These are phyloP conservation scores for Aspergillus tubingensis DNA, from an alignment of 2,329 filamentous ascomycete genomes.

Conservation along the genomic window DNA sequence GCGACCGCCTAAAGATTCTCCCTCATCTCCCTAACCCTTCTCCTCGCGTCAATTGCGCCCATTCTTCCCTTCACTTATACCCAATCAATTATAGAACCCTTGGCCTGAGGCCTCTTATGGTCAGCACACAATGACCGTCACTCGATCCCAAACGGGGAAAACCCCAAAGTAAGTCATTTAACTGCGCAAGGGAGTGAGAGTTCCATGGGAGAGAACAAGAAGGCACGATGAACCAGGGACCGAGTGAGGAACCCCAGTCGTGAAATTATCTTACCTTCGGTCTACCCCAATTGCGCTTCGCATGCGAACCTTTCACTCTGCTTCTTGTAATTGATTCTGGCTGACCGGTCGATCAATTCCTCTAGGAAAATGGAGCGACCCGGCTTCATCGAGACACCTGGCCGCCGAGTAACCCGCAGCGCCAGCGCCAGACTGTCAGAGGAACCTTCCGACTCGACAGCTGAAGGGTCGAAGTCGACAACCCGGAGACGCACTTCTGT, in stretches of 20 bases:
- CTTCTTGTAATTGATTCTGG: not conserved
- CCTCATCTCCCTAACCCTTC: slow-evolving; percentile 3
- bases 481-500: slow-evolving; percentile 34
- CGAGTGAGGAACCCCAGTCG: not conserved
- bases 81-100: not conserved
- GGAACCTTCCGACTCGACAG: slow-evolving; percentile 31
- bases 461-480: slow-evolving; percentile 27
- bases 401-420: slow-evolving; percentile 47
- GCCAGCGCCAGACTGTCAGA: slow-evolving; percentile 38
- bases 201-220: not conserved
- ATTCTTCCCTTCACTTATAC: not conserved
- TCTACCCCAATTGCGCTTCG: not conserved
- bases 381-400: slow-evolving; percentile 56
- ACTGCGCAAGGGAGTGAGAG: slow-evolving; percentile 10
- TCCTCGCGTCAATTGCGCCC: slow-evolving; percentile 8
- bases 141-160: slow-evolving; percentile 55
- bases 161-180: slow-evolving; percentile 50
- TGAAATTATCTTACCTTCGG: not conserved
- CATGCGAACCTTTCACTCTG: not conserved
- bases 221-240: not conserved
- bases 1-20: slow-evolving; percentile 7
- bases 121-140: slow-evolving; percentile 45
- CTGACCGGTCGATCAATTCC: slow-evolving; percentile 3
- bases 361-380: slow-evolving; percentile 54
- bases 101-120: slow-evolving; percentile 17